Conservation (phyloP, 306 rosid genomes). For the Dalbergia cultrata region DNA sequence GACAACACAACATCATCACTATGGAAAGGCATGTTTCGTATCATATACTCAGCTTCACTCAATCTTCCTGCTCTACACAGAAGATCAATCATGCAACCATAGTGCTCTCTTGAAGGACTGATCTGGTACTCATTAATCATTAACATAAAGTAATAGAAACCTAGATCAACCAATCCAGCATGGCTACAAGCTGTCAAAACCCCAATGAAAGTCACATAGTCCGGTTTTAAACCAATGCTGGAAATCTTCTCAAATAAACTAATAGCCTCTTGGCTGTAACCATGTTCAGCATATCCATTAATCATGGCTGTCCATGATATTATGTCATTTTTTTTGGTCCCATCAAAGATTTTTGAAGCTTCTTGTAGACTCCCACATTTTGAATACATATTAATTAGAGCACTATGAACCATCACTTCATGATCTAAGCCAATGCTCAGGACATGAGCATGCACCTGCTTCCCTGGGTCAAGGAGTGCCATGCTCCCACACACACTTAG, state of each 20-base stretch:
- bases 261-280: slow-evolving; percentile 76
- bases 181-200: slow-evolving; percentile 84
- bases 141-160: slow-evolving; percentile 64
- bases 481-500: slow-evolving; percentile 80
- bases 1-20: slow-evolving; percentile 87
- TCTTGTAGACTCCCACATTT: slow-evolving; percentile 80
- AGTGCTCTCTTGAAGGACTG: slow-evolving; percentile 79
- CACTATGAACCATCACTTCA: slow-evolving; percentile 68
- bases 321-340: slow-evolving; percentile 51
- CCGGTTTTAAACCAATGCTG: slow-evolving; percentile 66
- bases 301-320: slow-evolving; percentile 90
- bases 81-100: slow-evolving; percentile 84
- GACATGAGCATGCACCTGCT: slow-evolving; percentile 78
- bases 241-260: slow-evolving; percentile 68
- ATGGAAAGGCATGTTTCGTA: slow-evolving; percentile 64
- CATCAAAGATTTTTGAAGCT: slow-evolving; percentile 64
- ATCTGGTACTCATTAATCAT: slow-evolving; percentile 61
- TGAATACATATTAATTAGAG: slow-evolving; percentile 75
- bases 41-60: slow-evolving; percentile 72
- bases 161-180: slow-evolving; percentile 82
- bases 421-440: slow-evolving; percentile 66
- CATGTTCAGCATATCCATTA: slow-evolving; percentile 78
- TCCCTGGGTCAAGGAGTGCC: slow-evolving; percentile 85
- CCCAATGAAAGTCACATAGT: slow-evolving; percentile 75
- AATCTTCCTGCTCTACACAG: slow-evolving; percentile 83